Evolutionary conservation across 1,139 yeast genomes (phyloP), one percentile per base, ranked within the genome.

Genomic region (Diutina scorzettiae): DNA sequence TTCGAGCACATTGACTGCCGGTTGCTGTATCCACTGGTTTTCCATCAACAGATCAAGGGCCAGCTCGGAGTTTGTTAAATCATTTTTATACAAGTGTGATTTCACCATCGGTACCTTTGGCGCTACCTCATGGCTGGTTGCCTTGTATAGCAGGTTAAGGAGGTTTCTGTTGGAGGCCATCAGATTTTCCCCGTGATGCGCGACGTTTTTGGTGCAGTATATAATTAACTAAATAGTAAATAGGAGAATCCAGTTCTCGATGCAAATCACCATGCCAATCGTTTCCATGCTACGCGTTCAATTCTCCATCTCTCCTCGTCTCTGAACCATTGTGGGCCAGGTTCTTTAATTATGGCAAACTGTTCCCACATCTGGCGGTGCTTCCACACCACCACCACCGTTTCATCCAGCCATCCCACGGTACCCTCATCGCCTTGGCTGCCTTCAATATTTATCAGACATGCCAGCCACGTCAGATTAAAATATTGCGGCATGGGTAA

Each of bases 391-490:
- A 84, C 69, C 1, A 83, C 66, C 6, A 85, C 63, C 12, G 78
- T 65, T 48, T 74, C 81, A 11, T 78, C 78, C 1, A 79, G 67
- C 95, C 95, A 85, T 1, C 93, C 95, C 31, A 89, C 51, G 0
- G 75, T 74, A 0, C 95, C 93, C 31, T 59, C 55, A 50, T 80
- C 85, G 45, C 66, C 68, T 19, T 52, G 64, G 45, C 52, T 85
- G 44, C 66, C 68, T 18, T 52, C 64, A 46, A 52, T 58, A 46
- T n/a, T 28, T n/a, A 77, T 68, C 1, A 89, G 80, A 42, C 87
- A 86, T 62, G 82, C 84, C 40, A 94, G 81, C 97, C 96, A 89
- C 12, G 83, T 81, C 1, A 94, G 81, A 44, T 81, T 76, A 60
- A 89, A 83, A 57, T 89, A 89, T 42, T 73, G 69, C 23, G 91